phyloP scores from a whole-genome alignment of 164 flowering plant species.

The Piper longum region DNA sequence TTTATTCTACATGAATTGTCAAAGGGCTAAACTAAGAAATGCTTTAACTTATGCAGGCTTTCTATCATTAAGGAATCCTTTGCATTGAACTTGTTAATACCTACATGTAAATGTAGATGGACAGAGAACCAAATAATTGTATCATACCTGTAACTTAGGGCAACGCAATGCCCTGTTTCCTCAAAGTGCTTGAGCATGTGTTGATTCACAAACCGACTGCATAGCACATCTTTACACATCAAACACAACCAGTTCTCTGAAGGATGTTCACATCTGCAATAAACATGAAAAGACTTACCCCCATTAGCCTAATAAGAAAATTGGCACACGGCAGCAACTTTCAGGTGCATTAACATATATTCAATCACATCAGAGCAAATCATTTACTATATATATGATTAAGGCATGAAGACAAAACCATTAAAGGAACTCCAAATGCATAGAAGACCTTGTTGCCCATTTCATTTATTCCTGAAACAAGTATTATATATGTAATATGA shows the following conservation, averaged over 20 bases:
- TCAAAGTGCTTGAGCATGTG: constrained; percentile 82
- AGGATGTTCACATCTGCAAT: constrained; percentile 54
- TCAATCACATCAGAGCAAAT: neutral
- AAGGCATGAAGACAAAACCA: neutral
- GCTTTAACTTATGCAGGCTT: too few relatives aligned
- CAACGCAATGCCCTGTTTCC: constrained; percentile 43
- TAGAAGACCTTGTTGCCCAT: neutral
- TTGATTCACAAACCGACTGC: constrained; percentile 82
- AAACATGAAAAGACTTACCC: neutral
- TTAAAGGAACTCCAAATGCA: neutral
- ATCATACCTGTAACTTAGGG: constrained; percentile 71
- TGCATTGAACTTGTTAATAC: too few relatives aligned
- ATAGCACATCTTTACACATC: constrained; percentile 70
- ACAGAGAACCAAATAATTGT: neutral
- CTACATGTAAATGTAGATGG: neutral
- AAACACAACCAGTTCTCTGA: constrained; percentile 83
- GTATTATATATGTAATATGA: too few relatives aligned
- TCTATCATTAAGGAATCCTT: too few relatives aligned
- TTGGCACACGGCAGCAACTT: neutral
- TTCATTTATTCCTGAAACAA: too few relatives aligned
- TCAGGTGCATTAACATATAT: neutral
- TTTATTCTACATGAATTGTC: too few relatives aligned
- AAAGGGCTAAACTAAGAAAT: too few relatives aligned
- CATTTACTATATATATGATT: neutral
- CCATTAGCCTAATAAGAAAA: neutral